Evolutionary conservation across 306 rosid genomes (phyloP).

Genomic region (Cucurbita ficifolia): DNA sequence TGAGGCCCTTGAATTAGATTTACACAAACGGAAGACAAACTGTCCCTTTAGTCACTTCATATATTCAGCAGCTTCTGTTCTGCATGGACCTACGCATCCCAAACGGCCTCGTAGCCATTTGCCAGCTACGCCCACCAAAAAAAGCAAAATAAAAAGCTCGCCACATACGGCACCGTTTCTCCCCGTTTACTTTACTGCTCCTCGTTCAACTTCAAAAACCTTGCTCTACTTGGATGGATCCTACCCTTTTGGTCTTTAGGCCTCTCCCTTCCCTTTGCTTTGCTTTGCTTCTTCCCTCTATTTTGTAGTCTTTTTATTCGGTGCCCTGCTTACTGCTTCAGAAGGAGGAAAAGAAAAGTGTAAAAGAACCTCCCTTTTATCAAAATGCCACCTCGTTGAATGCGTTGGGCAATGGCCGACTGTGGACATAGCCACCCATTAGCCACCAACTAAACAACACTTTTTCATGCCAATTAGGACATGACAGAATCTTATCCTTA

Average conservation of each 20-base stretch:
- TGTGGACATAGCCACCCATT: neutral
- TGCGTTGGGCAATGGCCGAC: neutral
- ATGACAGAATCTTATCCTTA: neutral
- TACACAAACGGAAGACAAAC: slow-evolving; percentile 44
- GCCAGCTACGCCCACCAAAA: neutral
- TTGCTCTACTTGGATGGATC: neutral
- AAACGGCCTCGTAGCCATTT: neutral
- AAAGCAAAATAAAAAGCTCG: neutral
- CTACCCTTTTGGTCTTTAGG: neutral
- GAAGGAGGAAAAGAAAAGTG: neutral
- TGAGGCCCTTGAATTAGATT: slow-evolving; percentile 23
- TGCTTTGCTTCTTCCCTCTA: neutral
- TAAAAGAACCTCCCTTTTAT: neutral
- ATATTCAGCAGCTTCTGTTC: slow-evolving; percentile 34
- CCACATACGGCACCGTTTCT: slow-evolving; percentile 4
- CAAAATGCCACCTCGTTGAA: neutral
- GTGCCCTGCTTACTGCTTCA: neutral
- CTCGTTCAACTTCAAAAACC: neutral
- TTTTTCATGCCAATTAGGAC: neutral
- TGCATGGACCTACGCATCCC: slow-evolving; percentile 26
- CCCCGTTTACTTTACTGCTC: neutral
- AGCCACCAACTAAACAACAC: slow-evolving; percentile 2
- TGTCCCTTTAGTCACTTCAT: slow-evolving; percentile 62
- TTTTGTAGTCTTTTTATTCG: slow-evolving; percentile 5
- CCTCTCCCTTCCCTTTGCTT: neutral